phyloP scores from a whole-genome alignment of 306 rosid genomes.

The Trichosanthes cucumerina region DNA sequence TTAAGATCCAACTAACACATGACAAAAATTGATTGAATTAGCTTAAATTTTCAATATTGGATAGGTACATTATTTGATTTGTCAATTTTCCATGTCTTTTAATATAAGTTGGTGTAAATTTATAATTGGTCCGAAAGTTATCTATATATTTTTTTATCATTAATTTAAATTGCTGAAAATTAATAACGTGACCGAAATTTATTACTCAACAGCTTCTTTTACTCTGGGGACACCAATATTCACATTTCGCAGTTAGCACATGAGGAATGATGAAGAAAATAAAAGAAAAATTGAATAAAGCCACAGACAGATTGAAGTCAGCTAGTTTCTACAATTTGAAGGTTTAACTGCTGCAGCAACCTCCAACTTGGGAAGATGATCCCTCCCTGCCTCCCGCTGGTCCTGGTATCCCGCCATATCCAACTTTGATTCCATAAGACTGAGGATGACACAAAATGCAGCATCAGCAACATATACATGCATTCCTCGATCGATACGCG shows the following conservation, averaged over 20 bases:
- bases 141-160: too few species aligned
- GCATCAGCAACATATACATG: constrained; percentile 5
- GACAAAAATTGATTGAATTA: too few species aligned
- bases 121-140: too few species aligned
- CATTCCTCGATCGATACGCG: neutral
- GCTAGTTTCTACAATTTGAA: constrained; percentile 13
- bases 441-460: constrained; percentile 30
- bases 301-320: constrained; percentile 16
- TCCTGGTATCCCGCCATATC: constrained; percentile 96
- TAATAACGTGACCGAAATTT: too few species aligned
- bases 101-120: too few species aligned
- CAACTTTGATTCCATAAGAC: constrained; percentile 98
- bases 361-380: constrained; percentile 63
- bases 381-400: constrained; percentile 97
- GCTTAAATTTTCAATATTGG: too few species aligned
- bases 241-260: constrained; percentile 3
- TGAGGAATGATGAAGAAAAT: neutral
- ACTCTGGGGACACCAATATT: neutral
- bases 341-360: constrained; percentile 84
- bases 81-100: too few species aligned
- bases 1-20: too few species aligned
- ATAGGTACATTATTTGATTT: too few species aligned
- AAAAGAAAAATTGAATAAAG: neutral
- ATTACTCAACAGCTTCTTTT: too few species aligned
- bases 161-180: too few species aligned